These are phyloP conservation scores for Populus hybrid DNA, from an alignment of 441 rosid species.

Conservation along the genomic window DNA sequence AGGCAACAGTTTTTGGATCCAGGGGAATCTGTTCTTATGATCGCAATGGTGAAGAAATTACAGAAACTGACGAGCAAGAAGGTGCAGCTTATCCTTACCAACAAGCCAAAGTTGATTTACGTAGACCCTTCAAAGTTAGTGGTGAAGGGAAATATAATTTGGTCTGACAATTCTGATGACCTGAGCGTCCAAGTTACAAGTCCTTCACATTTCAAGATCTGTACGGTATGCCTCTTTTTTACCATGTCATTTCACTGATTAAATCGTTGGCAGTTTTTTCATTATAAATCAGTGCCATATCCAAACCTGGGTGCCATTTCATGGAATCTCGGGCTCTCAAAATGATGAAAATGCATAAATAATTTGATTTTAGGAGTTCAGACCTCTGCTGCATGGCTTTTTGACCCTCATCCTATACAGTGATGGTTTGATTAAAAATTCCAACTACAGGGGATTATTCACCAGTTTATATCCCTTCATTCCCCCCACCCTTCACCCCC, in stretches of 20 bases:
- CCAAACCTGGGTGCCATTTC: not conserved
- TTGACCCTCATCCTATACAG: not conserved
- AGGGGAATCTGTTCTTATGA: constrained; percentile 96
- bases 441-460: not conserved
- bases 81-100: constrained; percentile 97
- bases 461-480: not conserved
- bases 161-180: constrained; percentile 91
- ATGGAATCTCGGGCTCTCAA: not conserved
- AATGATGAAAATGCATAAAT: not conserved
- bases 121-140: constrained; percentile 89
- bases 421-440: not conserved
- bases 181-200: constrained; percentile 78
- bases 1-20: constrained; percentile 99
- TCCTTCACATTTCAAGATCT: constrained; percentile 84
- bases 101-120: constrained; percentile 87
- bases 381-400: not conserved
- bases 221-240: constrained; percentile 58
- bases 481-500: not conserved
- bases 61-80: constrained; percentile 91
- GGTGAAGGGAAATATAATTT: constrained; percentile 82
- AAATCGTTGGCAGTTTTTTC: not conserved
- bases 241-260: not conserved
- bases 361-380: not conserved
- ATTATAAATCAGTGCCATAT: not conserved
- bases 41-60: constrained; percentile 93